Evolutionary conservation across 2,329 filamentous ascomycete genomes (phyloP).

Genomic region (Stemphylium beticola): DNA sequence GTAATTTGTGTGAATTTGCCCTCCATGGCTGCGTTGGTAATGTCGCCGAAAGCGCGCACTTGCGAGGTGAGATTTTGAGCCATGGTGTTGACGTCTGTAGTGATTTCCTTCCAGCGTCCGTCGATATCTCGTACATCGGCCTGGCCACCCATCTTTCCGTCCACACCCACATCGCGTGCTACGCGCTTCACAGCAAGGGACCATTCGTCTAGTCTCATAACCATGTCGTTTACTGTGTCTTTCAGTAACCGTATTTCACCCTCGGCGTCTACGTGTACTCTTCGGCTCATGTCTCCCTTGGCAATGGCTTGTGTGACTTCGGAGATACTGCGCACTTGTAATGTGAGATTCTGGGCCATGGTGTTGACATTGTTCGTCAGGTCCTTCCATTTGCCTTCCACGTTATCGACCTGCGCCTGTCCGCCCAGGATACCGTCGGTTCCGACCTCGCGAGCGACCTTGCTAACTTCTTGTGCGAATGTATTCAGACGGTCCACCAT

Average conservation of each 20-base stretch:
- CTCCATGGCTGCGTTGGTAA: conserved; percentile 96
- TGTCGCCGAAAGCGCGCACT: conserved; percentile 96
- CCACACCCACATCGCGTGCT: conserved; percentile 94
- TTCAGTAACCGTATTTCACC: conserved; percentile 94
- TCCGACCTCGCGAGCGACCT: conserved; percentile 69
- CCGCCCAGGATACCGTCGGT: conserved; percentile 69
- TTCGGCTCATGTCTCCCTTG: conserved; percentile 93
- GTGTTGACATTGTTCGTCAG: conserved; percentile 72
- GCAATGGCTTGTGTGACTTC: conserved; percentile 94
- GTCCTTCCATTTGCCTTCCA: conserved; percentile 71
- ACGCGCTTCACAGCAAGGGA: conserved; percentile 95
- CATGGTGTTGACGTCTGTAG: conserved; percentile 95
- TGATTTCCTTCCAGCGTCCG: conserved; percentile 98
- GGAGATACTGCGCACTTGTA: conserved; percentile 85
- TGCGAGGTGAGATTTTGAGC: conserved; percentile 84
- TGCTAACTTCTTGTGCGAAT: conserved; percentile 70
- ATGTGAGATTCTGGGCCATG: conserved; percentile 69
- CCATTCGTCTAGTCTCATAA: conserved; percentile 92
- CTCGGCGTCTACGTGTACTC: conserved; percentile 93
- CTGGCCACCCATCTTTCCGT: conserved; percentile 98
- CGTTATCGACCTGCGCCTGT: conserved; percentile 68
- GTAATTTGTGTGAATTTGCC: conserved; percentile 98
- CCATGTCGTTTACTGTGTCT: conserved; percentile 99
- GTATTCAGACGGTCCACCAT: conserved; percentile 71
- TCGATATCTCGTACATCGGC: conserved; percentile 92